Evolutionary conservation across 768 basidiomycete genomes (phyloP).

Genomic region (Amanita rubescens): DNA sequence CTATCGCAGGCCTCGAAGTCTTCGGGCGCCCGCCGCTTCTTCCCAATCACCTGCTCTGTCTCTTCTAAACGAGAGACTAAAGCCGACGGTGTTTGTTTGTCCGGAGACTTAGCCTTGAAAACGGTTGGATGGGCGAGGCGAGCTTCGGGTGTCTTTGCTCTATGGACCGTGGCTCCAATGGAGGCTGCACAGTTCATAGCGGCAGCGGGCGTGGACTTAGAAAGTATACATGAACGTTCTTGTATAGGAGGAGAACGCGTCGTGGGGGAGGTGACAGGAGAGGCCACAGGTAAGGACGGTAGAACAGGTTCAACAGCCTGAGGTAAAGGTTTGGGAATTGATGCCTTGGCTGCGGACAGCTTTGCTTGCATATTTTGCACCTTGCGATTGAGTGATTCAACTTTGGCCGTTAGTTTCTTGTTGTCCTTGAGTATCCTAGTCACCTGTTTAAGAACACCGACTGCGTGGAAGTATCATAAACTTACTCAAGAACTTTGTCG

Average conservation of each 20-base stretch:
- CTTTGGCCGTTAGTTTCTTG: conserved; percentile 64
- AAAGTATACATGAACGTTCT: conserved; percentile 11
- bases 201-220: conserved; percentile 13
- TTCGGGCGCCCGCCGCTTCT: conserved; percentile 71
- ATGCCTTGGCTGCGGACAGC: conserved; percentile 45
- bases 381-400: conserved; percentile 67
- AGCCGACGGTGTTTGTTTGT: conserved; percentile 25
- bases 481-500: conserved; percentile 73
- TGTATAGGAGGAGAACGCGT: conserved; percentile 15
- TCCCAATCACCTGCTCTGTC: conserved; percentile 33
- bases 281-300: conserved; percentile 4
- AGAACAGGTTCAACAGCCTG: conserved; percentile 5
- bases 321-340: conserved; percentile 9
- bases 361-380: conserved; percentile 66
- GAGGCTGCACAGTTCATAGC: conserved; percentile 32
- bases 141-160: conserved; percentile 50
- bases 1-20: conserved; percentile 56
- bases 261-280: conserved; percentile 13
- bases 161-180: conserved; percentile 32
- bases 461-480: conserved; percentile 9
- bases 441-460: conserved; percentile 5
- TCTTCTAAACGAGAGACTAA: conserved; percentile 21
- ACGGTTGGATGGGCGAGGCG: conserved; percentile 30
- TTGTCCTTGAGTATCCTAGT: conserved; percentile 70
- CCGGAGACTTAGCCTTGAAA: conserved; percentile 49